Evolutionary conservation across 129 eudicot species (phyloP).

Genomic region (Scalesia atractyloides): DNA sequence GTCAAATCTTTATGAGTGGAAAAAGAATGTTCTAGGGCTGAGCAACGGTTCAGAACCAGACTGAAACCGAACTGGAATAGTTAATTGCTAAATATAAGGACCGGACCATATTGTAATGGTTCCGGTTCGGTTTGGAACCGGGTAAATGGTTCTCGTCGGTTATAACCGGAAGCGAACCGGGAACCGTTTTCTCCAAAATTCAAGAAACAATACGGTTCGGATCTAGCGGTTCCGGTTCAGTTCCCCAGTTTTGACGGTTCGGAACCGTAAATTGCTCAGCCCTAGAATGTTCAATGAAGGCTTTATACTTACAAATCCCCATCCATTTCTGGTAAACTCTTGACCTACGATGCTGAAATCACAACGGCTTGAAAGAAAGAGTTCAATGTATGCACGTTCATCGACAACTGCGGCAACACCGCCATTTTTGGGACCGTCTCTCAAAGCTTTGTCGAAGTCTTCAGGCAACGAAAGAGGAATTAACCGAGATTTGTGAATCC

Average conservation of each 20-base stretch:
- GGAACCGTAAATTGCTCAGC: no score
- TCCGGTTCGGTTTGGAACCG: no score
- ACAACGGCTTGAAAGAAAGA: conserved; percentile 72
- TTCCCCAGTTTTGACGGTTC: no score
- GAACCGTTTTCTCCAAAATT: no score
- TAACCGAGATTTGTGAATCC: conserved; percentile 52
- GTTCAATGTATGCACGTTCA: conserved; percentile 69
- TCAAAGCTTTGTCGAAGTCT: conserved; percentile 59
- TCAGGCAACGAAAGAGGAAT: conserved; percentile 56
- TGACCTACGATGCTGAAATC: conserved; percentile 75
- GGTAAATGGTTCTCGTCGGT: no score
- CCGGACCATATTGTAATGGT: no score
- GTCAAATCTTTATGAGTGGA: background rate
- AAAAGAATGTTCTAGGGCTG: background rate
- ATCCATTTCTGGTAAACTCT: conserved; percentile 75
- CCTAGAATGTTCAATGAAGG: background rate
- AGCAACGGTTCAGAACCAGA: no score
- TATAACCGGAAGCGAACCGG: no score
- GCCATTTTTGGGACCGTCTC: conserved; percentile 56
- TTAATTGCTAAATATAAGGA: no score
- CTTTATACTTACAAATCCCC: conserved; percentile 86
- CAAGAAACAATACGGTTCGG: no score
- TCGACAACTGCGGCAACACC: conserved; percentile 82
- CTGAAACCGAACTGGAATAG: no score
- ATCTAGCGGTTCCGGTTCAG: no score